phyloP scores from a whole-genome alignment of 768 basidiomycete species.

The Amanita brunnescens region DNA sequence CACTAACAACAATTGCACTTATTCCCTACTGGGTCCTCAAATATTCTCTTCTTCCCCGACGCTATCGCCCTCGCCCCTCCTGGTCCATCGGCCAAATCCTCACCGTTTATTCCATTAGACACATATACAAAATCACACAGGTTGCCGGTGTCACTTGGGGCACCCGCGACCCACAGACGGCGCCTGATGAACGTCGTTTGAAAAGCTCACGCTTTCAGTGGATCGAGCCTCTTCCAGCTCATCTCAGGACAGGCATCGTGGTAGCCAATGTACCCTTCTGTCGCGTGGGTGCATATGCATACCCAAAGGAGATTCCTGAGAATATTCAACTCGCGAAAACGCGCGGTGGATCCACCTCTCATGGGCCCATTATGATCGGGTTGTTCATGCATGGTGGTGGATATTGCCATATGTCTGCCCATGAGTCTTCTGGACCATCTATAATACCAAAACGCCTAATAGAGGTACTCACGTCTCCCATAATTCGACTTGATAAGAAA shows the following conservation, averaged over 20 bases:
- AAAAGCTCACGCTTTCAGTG: slow-evolving; percentile 42
- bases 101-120: slow-evolving; percentile 41
- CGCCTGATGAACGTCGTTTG: slow-evolving; percentile 23
- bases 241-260: slow-evolving; percentile 33
- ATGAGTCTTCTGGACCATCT: slow-evolving; percentile 38
- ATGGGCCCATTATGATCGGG: slow-evolving; percentile 28
- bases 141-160: slow-evolving; percentile 49
- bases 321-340: slow-evolving; percentile 4
- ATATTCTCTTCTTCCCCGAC: slow-evolving; percentile 35
- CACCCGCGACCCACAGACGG: slow-evolving; percentile 35
- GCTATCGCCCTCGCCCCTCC: slow-evolving; percentile 36
- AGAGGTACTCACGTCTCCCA: slow-evolving; percentile 20
- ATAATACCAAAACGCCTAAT: slow-evolving; percentile 39
- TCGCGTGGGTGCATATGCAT: slow-evolving; percentile 38
- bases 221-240: slow-evolving; percentile 33
- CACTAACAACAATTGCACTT: slow-evolving; percentile 39
- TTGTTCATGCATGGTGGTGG: slow-evolving; percentile 49
- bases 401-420: slow-evolving; percentile 50
- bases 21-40: slow-evolving; percentile 37
- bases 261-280: slow-evolving; percentile 30
- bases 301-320: slow-evolving; percentile 29
- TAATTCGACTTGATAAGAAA: background rate
- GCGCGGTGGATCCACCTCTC: background rate
- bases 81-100: slow-evolving; percentile 44
- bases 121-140: slow-evolving; percentile 46